Base-by-base conservation (phyloP, 1,284 basidiomycete species). In the Cutaneotrichosporon cutaneum region DNA sequence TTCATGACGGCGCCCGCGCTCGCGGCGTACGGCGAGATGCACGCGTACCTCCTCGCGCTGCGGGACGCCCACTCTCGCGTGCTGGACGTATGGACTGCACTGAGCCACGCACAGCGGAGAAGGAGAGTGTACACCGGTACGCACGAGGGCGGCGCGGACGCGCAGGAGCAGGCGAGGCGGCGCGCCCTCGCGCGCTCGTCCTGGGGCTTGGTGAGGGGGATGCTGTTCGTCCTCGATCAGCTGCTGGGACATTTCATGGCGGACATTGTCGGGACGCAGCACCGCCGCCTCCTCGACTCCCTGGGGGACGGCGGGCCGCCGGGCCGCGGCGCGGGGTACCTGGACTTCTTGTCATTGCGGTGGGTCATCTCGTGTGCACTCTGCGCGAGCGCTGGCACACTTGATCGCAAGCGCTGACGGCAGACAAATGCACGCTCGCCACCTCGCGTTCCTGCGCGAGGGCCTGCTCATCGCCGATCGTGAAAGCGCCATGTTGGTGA, bases 261-360 rank as follows among this genome's bases (percentile, higher is more conserved):
- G 66, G 92, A 95, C 68, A 90, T 95, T 8, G 84, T 94, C 32
- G 92, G 94, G 63, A 85, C 88, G 16, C 92, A 95, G 75, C 93
- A 89, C 72, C 80, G 60, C 6, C 62, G 68, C 3, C 63, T 77
- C 11, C 63, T 76, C 4, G 68, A 68, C 22, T 65, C 74, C 47
- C 62, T 79, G 5, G 66, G 70, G 11, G 27, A n/a, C 35, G 52
- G 26, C 18, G 21, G 51, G 13, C 2, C 32, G 18, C 53, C 57
- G 4, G 35, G 27, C 7, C 44, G 22, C 18, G 39, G 44, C 65
- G 42, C 66, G 57, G 30, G 42, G 16, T 81, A 81, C 60, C 80
- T 94, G 54, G 93, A 95, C 73, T 95, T 95, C 74, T 87, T 90
- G 13, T 89, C 90, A 0, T 82, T 95, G 44, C 86, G 90, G 55